Base-by-base conservation (phyloP, 2,329 filamentous ascomycete species). In the Dactylonectria macrodidyma region DNA sequence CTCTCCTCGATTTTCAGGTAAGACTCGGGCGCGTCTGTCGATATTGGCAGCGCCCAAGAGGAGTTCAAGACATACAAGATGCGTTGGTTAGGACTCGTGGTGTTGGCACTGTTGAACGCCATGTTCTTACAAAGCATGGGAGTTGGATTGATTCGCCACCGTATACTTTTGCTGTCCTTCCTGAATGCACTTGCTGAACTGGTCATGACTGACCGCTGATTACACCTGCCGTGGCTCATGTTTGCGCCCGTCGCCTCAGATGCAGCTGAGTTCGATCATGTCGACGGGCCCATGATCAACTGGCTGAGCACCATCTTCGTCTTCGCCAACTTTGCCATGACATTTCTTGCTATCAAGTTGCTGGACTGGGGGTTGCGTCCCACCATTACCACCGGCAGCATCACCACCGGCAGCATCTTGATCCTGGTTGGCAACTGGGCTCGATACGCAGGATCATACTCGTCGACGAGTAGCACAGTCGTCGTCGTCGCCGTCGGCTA, bases 231-330 rank as follows among this genome's bases (percentile, higher is more conserved):
- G 93, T 98, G 95, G 95, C 89, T 98, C 73, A 95, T 95, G 7
- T 98, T 95, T 81, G 92, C 95, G 2, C 92, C 95, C 46, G 91
- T 97, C 38, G 94, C 94, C 2, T 89, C 88, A 36, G 90, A 91
- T 22, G 88, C 93, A 1, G 90, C 94, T 0, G 74, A 85, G 30
- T 97, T 94, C 84, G 98, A 97, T 78, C 73, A 83, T 59, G 93
- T 95, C 12, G 88, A 87, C 41, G 91, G 95, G 76, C 90, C 89
- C n/a, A 88, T 89, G 33, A 92, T 98, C 82, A 98, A 98, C 82
- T 98, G 96, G 95, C 87, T 97, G 69, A 95, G 92, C 77, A 98
- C 93, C 0, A 91, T 87, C 41, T 97, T 97, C 78, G 85, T 97
- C 54, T 95, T 98, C 79, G 86, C 94, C 58, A 98, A 97, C 77